Percentiles rank a stretch among this genome's conserved stretches.
Conservation (phyloP, 2,329 filamentous ascomycete genomes). For the Xylaria sp. region DNA sequence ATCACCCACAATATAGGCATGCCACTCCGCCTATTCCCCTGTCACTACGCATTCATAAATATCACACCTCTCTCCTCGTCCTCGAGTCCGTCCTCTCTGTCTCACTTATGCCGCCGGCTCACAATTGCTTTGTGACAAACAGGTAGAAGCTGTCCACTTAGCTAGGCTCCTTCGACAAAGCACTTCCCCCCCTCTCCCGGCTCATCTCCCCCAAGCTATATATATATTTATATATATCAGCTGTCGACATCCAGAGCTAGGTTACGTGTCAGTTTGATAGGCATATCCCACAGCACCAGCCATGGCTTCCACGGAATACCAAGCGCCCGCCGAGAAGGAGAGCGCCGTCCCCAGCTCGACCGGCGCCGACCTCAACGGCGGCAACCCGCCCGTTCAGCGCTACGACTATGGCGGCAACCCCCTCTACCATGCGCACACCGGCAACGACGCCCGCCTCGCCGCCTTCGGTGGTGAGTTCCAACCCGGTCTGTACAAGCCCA, state of each 20-base stretch:
- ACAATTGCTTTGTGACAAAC: constrained; percentile 1
- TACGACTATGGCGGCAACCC: constrained; percentile 50
- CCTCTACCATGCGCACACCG: constrained; percentile 44
- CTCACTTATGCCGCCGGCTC: background rate
- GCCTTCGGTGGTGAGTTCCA: constrained; percentile 77
- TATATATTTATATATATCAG: background rate
- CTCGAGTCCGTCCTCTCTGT: background rate
- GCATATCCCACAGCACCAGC: background rate
- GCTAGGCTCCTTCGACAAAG: background rate
- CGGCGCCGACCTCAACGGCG: constrained; percentile 30
- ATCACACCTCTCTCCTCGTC: constrained; percentile 12
- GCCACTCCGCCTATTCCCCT: constrained; percentile 4
- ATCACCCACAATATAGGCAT: constrained; percentile 7
- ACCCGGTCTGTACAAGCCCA: constrained; percentile 68
- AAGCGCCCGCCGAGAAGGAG: constrained; percentile 33
- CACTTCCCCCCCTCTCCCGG: background rate
- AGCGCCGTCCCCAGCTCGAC: constrained; percentile 7
- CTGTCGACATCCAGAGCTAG: background rate
- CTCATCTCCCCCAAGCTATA: background rate
- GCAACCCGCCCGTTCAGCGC: constrained; percentile 34
- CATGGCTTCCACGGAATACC: constrained; percentile 32
- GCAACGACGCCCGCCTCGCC: constrained; percentile 49
- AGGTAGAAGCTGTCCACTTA: background rate
- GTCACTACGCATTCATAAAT: constrained; percentile 18
- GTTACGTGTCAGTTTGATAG: background rate